Evolutionary conservation across 2,329 filamentous ascomycete species (phyloP).

Genomic region (Hyphodiscus sp.): DNA sequence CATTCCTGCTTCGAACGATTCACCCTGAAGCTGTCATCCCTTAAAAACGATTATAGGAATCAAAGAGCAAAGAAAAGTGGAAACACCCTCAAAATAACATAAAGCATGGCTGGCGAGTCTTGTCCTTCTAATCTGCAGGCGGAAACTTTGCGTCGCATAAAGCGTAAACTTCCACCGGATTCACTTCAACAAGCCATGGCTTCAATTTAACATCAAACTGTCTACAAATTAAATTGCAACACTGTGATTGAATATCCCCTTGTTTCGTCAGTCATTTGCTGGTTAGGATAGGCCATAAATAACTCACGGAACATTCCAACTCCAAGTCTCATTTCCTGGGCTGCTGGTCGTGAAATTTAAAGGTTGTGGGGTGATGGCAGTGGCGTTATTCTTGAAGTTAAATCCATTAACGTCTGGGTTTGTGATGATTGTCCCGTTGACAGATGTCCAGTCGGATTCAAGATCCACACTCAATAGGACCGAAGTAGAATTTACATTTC

Average conservation of each 20-base stretch:
- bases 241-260: constrained; percentile 18
- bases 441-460: constrained; percentile 12
- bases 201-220: not conserved
- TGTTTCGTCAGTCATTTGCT: not conserved
- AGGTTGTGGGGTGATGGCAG: constrained; percentile 11
- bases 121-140: too few species aligned
- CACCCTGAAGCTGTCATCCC: too few species aligned
- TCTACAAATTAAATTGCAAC: constrained; percentile 16
- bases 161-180: too few species aligned
- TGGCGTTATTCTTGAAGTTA: constrained; percentile 20
- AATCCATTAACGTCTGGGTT: constrained; percentile 12
- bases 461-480: constrained; percentile 11
- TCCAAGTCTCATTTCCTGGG: constrained; percentile 11
- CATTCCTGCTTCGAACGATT: too few species aligned
- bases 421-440: constrained; percentile 19
- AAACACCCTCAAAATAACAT: too few species aligned
- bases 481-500: constrained; percentile 12
- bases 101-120: too few species aligned
- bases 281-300: not conserved
- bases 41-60: too few species aligned
- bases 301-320: constrained; percentile 20
- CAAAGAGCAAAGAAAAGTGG: too few species aligned
- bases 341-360: constrained; percentile 10
- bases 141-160: too few species aligned
- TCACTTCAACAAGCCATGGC: too few species aligned